Conservation (phyloP, 2,329 filamentous ascomycete genomes). For the Colletotrichum australisinense region DNA sequence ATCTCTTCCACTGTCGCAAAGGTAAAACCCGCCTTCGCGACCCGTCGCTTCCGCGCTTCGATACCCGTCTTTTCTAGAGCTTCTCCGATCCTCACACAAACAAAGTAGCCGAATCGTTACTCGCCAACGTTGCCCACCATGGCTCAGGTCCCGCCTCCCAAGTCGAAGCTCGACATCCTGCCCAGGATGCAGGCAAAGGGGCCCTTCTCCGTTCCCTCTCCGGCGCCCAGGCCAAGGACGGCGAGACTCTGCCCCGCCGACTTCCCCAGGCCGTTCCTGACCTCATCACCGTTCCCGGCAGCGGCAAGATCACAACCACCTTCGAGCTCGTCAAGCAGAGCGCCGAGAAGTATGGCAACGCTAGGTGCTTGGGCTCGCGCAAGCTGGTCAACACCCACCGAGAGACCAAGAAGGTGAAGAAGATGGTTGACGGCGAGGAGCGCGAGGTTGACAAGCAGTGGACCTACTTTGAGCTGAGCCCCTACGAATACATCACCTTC, state of each 20-base stretch:
- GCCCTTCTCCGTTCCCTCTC: conserved; percentile 76
- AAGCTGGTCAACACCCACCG: conserved; percentile 81
- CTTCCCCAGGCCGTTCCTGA: conserved; percentile 71
- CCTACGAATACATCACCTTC: conserved; percentile 82
- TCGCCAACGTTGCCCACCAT: conserved; percentile 11
- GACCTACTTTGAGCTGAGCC: conserved; percentile 87
- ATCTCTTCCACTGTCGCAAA: neutral
- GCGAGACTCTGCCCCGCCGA: conserved; percentile 81
- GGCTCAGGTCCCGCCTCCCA: conserved; percentile 22
- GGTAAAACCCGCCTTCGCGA: neutral
- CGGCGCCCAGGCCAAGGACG: conserved; percentile 70
- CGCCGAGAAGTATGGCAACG: conserved; percentile 73
- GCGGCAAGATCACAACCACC: conserved; percentile 74
- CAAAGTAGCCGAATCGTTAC: neutral
- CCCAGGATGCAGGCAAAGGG: conserved; percentile 67
- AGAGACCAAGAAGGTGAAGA: conserved; percentile 91
- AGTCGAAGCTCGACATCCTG: conserved; percentile 41
- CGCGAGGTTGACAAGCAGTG: conserved; percentile 86
- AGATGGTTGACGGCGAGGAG: conserved; percentile 84
- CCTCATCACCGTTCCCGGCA: conserved; percentile 69
- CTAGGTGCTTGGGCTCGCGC: conserved; percentile 75
- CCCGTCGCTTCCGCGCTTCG: conserved; percentile 9
- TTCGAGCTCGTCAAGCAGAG: conserved; percentile 80
- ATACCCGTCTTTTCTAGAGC: neutral
- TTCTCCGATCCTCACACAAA: neutral